Conservation (phyloP, 2,329 filamentous ascomycete genomes). For the Colletotrichum phormii region DNA sequence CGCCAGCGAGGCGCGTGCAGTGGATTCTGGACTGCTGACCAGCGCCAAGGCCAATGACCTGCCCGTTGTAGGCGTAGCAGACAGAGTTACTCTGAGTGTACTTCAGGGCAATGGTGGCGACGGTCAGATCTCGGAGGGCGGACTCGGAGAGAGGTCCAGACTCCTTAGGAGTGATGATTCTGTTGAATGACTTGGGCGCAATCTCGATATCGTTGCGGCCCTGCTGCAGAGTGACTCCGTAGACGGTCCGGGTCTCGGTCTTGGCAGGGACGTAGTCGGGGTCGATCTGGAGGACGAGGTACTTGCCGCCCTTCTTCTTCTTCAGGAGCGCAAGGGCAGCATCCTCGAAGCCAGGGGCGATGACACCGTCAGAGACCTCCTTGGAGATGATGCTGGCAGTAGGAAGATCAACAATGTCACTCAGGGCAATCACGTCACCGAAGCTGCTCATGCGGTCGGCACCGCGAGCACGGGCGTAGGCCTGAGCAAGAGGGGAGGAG, state of each 20-base stretch:
- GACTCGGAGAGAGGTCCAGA: slow-evolving; percentile 77
- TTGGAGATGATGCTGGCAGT: slow-evolving; percentile 98
- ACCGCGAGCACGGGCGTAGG: slow-evolving; percentile 93
- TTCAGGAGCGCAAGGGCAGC: slow-evolving; percentile 90
- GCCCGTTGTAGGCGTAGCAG: slow-evolving; percentile 94
- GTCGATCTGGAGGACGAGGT: slow-evolving; percentile 96
- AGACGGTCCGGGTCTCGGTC: slow-evolving; percentile 88
- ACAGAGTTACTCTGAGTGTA: slow-evolving; percentile 99
- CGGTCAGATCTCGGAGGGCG: slow-evolving; percentile 88
- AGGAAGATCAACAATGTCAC: slow-evolving; percentile 88
- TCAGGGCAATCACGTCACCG: slow-evolving; percentile 94
- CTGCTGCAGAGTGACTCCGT: slow-evolving; percentile 89
- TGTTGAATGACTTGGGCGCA: slow-evolving; percentile 85
- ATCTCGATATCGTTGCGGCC: slow-evolving; percentile 93
- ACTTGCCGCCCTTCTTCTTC: slow-evolving; percentile 99
- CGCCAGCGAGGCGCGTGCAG: slow-evolving; percentile 95
- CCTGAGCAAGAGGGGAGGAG: slow-evolving; percentile 87
- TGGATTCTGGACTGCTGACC: slow-evolving; percentile 98
- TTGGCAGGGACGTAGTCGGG: slow-evolving; percentile 84
- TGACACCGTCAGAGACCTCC: slow-evolving; percentile 97
- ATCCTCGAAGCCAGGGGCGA: slow-evolving; percentile 87
- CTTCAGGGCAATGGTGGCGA: slow-evolving; percentile 97
- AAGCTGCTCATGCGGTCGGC: slow-evolving; percentile 99
- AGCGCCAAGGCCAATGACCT: slow-evolving; percentile 92
- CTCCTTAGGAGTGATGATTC: slow-evolving; percentile 88